A percentile compares a stretch with the other conserved stretches of the same genome.
Conservation (phyloP, 495 filamentous ascomycete species). For the Neohortaea acidophila region DNA sequence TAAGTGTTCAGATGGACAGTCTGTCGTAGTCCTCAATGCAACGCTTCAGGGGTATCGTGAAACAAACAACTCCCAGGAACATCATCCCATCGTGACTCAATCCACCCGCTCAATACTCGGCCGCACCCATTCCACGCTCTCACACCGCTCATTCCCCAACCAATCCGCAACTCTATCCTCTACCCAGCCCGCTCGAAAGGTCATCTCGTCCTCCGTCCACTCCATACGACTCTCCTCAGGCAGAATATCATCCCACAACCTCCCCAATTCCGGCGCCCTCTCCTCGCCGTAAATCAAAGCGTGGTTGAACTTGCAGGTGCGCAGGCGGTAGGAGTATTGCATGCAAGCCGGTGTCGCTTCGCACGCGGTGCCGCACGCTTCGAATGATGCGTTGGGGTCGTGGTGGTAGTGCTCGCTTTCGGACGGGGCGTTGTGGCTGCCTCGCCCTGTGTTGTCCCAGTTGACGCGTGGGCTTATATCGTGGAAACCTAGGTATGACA, state of each 20-base stretch:
- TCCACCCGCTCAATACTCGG: constrained; percentile 9
- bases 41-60: too few relatives aligned
- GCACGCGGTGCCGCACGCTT: constrained; percentile 8
- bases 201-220: constrained; percentile 5
- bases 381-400: constrained; percentile 10
- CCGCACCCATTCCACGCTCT: constrained; percentile 9
- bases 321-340: constrained; percentile 9
- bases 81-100: too few relatives aligned
- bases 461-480: constrained; percentile 3
- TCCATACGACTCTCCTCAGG: background rate
- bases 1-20: too few relatives aligned
- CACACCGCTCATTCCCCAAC: constrained; percentile 5
- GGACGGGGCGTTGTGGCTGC: background rate
- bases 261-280: background rate
- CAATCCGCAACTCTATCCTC: constrained; percentile 7
- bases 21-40: too few relatives aligned
- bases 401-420: constrained; percentile 1
- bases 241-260: background rate
- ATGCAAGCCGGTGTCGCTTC: constrained; percentile 5
- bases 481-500: constrained; percentile 1
- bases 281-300: background rate
- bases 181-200: constrained; percentile 13
- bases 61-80: too few relatives aligned
- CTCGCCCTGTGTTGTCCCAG: constrained; percentile 7
- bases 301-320: constrained; percentile 5